Conservation (phyloP, 1,284 basidiomycete genomes). For the Ceraceosorus guamensis region DNA sequence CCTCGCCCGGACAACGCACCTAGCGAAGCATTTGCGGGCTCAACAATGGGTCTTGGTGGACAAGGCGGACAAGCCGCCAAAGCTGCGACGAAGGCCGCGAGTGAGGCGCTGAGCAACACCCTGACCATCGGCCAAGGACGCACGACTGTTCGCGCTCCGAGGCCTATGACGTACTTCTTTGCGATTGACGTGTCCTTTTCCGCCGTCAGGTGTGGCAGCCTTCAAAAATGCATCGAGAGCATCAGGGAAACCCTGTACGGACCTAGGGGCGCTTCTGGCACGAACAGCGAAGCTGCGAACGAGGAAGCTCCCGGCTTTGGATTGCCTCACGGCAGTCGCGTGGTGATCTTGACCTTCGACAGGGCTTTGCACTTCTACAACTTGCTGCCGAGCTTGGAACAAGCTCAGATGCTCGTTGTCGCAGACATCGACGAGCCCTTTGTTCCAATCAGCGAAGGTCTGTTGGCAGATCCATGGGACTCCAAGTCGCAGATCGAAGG, state of each 20-base stretch:
- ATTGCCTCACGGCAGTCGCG: slow-evolving; percentile 40
- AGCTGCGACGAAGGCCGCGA: slow-evolving; percentile 31
- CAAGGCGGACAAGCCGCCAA: slow-evolving; percentile 36
- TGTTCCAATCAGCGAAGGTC: slow-evolving; percentile 65
- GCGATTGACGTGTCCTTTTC: slow-evolving; percentile 76
- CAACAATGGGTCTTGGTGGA: slow-evolving; percentile 37
- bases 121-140: slow-evolving; percentile 39
- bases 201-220: slow-evolving; percentile 65
- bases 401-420: slow-evolving; percentile 71
- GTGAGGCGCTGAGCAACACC: slow-evolving; percentile 41
- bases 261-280: slow-evolving; percentile 8
- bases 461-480: slow-evolving; percentile 71
- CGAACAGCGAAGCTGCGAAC: slow-evolving; percentile 28
- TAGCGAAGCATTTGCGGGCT: slow-evolving; percentile 21
- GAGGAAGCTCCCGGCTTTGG: slow-evolving; percentile 34
- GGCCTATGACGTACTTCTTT: slow-evolving; percentile 73
- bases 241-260: slow-evolving; percentile 64
- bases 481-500: slow-evolving; percentile 61
- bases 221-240: slow-evolving; percentile 63
- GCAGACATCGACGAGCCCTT: slow-evolving; percentile 87
- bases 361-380: slow-evolving; percentile 80
- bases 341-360: slow-evolving; percentile 77
- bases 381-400: slow-evolving; percentile 62
- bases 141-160: slow-evolving; percentile 42
- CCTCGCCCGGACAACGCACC: slow-evolving; percentile 18